Conservation (phyloP, 1,284 basidiomycete genomes). For the Butyriboletus pseudospeciosus region DNA sequence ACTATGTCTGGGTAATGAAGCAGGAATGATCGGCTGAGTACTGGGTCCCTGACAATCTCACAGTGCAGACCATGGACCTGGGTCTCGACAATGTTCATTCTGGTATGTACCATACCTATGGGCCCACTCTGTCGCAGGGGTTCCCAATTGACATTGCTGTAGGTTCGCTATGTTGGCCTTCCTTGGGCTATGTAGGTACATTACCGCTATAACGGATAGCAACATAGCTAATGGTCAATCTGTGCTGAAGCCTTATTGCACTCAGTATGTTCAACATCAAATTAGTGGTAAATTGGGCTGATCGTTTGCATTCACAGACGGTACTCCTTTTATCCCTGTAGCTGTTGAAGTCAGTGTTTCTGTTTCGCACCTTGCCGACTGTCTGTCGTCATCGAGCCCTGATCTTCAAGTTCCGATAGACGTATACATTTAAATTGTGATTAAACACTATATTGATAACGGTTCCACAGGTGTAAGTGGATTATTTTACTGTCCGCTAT, state of each 20-base stretch:
- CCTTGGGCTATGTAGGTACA: slow-evolving; percentile 7
- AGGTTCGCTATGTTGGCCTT: slow-evolving; percentile 13
- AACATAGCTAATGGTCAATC: not conserved
- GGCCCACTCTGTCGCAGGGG: no score
- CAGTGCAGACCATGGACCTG: not conserved
- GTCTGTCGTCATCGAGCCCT: not conserved
- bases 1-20: not conserved
- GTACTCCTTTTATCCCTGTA: slow-evolving; percentile 2
- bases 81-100: not conserved
- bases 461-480: slow-evolving; percentile 9
- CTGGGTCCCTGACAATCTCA: not conserved
- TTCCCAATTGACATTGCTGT: not conserved
- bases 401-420: not conserved
- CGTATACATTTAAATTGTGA: not conserved
- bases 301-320: not conserved
- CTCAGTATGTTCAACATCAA: not conserved
- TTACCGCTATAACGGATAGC: no score
- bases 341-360: not conserved
- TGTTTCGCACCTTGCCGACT: fast-evolving
- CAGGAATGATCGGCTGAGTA: not conserved
- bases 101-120: not conserved
- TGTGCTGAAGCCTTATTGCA: not conserved
- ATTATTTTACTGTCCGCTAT: fast-evolving
- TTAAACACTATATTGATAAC: not conserved
- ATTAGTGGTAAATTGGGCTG: not conserved